Evolutionary conservation across 2,329 filamentous ascomycete species (phyloP), one percentile per base, ranked within the genome.

Genomic region (Xylariomycetidae sp.): DNA sequence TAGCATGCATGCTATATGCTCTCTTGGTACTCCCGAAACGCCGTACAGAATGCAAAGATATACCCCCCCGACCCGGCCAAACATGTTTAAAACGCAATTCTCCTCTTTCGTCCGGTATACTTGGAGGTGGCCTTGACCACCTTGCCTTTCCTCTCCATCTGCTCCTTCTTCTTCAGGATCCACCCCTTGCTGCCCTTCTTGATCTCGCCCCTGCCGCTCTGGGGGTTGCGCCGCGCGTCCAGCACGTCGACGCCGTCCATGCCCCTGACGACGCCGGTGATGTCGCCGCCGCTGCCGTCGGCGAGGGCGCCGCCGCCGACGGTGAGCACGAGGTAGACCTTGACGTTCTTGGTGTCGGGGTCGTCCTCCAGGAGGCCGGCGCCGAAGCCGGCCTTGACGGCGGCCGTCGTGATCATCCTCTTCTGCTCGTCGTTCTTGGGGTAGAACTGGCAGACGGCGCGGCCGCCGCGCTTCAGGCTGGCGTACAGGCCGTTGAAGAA

Each of bases 401-500:
- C 92, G 0, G 92, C 92, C 38, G 77, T 74, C 32, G 82, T 87
- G 48, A 98, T 94, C 89, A 98, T 95, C 53, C 76, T 80, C 54
- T 89, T 78, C 66, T 98, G 92, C 42, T 77, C 72, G 48, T 94
- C 85, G 58, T 98, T 97, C 66, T 95, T 95, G 3, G 92, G 92
- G 59, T 98, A 98, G 61, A 98, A 98, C 55, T 98, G 92, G 57
- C 89, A 95, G 11, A 97, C 90, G 0, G 92, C 92, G 23, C 88
- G 75, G 1, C 88, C 92, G 5, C 92, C 92, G 14, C 92, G 72
- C 44, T 81, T 79, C 42, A 98, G 64, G 40, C 80, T 81, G 0
- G 88, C 85, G 62, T 97, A 98, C 2, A 98, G 64, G 0, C 88
- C 88, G 51, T 94, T 88, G 61, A 98, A 98, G 57, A 98, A 98